phyloP scores from a whole-genome alignment of 2,329 filamentous ascomycete genomes.

The Colletotrichum caudatum region DNA sequence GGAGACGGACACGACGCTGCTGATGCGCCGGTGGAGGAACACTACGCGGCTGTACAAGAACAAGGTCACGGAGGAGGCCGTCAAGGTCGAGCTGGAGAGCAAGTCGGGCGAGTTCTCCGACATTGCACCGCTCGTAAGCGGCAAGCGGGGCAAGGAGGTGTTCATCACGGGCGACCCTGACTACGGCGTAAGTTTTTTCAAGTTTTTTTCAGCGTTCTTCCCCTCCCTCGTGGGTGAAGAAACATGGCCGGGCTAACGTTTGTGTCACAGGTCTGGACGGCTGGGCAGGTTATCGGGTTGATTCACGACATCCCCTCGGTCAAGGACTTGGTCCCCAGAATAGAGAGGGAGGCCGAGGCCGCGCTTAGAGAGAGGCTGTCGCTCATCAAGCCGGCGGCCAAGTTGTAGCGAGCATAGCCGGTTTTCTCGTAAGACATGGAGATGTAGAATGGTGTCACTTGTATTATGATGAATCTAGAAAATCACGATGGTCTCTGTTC shows the following conservation, averaged over 20 bases:
- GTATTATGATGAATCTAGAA: conserved; percentile 3
- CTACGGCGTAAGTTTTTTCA: conserved; percentile 79
- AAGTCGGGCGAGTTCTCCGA: conserved; percentile 89
- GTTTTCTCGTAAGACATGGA: not conserved
- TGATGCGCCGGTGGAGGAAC: conserved; percentile 92
- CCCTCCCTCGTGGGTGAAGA: conserved; percentile 15
- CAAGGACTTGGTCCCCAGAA: conserved; percentile 74
- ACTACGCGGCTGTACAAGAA: conserved; percentile 91
- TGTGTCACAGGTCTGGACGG: conserved; percentile 84
- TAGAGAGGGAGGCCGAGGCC: conserved; percentile 81
- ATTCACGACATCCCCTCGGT: conserved; percentile 88
- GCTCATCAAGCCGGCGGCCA: conserved; percentile 68
- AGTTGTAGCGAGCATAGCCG: conserved; percentile 60
- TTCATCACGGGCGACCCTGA: conserved; percentile 93
- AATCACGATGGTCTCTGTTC: not conserved
- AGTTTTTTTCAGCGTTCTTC: conserved; percentile 51
- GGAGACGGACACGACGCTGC: conserved; percentile 91
- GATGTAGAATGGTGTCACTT: conserved; percentile 10
- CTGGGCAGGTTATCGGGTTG: conserved; percentile 92
- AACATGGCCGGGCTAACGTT: conserved; percentile 12
- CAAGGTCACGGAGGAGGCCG: conserved; percentile 83
- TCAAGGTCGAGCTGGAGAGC: conserved; percentile 86
- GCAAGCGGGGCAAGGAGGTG: conserved; percentile 90
- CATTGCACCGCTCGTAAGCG: conserved; percentile 87
- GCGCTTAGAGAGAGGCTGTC: conserved; percentile 70